Base-by-base conservation (phyloP, 257 asterid genomes). In the Lavandula angustifolia region DNA sequence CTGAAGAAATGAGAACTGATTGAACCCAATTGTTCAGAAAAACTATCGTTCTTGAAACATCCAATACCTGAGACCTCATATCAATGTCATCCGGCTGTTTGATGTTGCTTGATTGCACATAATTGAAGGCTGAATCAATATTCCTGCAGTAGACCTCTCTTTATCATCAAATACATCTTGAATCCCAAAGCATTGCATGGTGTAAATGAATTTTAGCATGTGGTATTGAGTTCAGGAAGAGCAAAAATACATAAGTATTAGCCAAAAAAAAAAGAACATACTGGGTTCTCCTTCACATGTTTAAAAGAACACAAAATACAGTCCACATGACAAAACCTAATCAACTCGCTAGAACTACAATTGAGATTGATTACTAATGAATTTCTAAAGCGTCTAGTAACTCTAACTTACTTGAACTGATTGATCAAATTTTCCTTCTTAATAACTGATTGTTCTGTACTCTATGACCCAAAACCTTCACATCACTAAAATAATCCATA, bases 21-120 rank as follows among this genome's bases (percentile, higher is more conserved):
- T 87, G 96, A 42, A 89, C 74, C 98, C 97, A 92, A 34, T 76
- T 76, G 74, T 78, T 81, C 71, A 89, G 64, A 70, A 78, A 87
- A 67, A 66, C 81, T 43, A 81, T 68, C 31, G 81, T 73, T 77
- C 98, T 84, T 16, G 91, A 81, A 62, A 77, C 66, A 77, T 80
- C 84, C 72, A 92, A 60, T 9, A 78, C 84, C 75, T 85, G 94
- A 10, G 64, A 42, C 64, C 35, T 34, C 71, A 50, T 67, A 31
- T 60, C 43, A 38, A 50, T 66, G 51, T 74, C 82, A 18, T 70
- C 78, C 34, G 22, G 59, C 47, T 67, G 83, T 38, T 17, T 49
- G 1, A 10, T 54, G 38, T 59, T 72, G 66, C 75, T 81, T 43
- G 85, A 79, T 54, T 79, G 71, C 72, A 83, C 94, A 76, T 78